These are phyloP conservation scores for Pugionium cornutum DNA, from an alignment of 345 rosid genomes.

Conservation along the genomic window DNA sequence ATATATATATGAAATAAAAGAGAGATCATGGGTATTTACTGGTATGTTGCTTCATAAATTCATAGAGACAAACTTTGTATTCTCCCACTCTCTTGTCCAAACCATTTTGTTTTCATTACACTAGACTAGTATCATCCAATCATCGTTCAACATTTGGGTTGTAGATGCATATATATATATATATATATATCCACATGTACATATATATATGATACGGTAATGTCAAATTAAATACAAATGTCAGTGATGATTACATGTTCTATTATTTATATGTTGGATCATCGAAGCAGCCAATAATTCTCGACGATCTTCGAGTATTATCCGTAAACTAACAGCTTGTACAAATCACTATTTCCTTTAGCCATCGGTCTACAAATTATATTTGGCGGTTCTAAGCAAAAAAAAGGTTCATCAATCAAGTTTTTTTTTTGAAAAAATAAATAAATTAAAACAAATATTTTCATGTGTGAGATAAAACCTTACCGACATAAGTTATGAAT, in stretches of 20 bases:
- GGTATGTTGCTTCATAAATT: slow-evolving; percentile 36
- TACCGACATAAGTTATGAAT: not conserved
- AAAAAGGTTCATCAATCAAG: not conserved
- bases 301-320: not conserved
- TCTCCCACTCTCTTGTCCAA: slow-evolving; percentile 21
- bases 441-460: not conserved
- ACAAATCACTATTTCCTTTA: not conserved
- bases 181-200: not conserved
- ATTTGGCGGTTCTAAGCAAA: too few relatives aligned
- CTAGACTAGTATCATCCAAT: slow-evolving; percentile 17
- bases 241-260: slow-evolving; percentile 35
- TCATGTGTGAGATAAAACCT: not conserved
- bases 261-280: slow-evolving; percentile 26
- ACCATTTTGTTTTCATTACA: slow-evolving; percentile 30
- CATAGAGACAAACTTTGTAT: slow-evolving; percentile 25
- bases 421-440: too few relatives aligned
- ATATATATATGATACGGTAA: slow-evolving; percentile 26
- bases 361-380: not conserved
- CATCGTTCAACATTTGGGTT: slow-evolving; percentile 15
- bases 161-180: not conserved
- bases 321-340: not conserved
- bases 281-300: slow-evolving; percentile 22
- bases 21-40: slow-evolving; percentile 30
- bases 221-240: slow-evolving; percentile 30
- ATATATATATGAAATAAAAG: not conserved